These are phyloP conservation scores for Diplodia intermedia DNA, from an alignment of 2,329 filamentous ascomycete species.

Conservation along the genomic window DNA sequence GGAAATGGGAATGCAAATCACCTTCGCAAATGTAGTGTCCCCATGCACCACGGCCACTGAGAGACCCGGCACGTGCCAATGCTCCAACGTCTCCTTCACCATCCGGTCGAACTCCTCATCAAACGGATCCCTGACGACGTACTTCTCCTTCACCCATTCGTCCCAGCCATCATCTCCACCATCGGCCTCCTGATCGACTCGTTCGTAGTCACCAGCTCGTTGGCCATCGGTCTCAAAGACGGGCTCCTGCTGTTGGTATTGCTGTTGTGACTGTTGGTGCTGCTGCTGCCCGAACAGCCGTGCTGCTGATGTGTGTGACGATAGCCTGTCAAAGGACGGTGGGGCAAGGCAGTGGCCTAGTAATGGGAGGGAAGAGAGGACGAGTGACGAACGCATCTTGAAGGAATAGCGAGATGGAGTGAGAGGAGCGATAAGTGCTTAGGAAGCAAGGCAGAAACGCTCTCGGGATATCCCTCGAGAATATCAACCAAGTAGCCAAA, in stretches of 20 bases:
- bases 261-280: neutral
- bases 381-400: neutral
- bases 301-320: neutral
- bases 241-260: constrained; percentile 1
- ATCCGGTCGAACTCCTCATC: constrained; percentile 34
- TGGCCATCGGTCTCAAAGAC: neutral
- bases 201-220: too few relatives aligned
- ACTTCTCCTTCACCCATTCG: constrained; percentile 5
- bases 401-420: neutral
- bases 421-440: neutral
- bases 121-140: constrained; percentile 17
- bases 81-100: constrained; percentile 44
- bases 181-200: neutral
- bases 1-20: neutral
- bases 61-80: constrained; percentile 59
- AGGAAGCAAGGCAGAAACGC: neutral
- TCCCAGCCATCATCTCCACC: neutral
- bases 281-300: neutral
- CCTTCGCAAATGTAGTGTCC: constrained; percentile 51
- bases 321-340: neutral
- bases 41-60: constrained; percentile 58
- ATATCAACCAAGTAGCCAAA: too few relatives aligned
- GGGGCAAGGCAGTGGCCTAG: constrained; percentile 7
- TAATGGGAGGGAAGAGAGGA: neutral
- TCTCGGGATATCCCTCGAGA: too few relatives aligned